Conservation (phyloP, 164 flowering plant species). For the Aristolochia contorta region DNA sequence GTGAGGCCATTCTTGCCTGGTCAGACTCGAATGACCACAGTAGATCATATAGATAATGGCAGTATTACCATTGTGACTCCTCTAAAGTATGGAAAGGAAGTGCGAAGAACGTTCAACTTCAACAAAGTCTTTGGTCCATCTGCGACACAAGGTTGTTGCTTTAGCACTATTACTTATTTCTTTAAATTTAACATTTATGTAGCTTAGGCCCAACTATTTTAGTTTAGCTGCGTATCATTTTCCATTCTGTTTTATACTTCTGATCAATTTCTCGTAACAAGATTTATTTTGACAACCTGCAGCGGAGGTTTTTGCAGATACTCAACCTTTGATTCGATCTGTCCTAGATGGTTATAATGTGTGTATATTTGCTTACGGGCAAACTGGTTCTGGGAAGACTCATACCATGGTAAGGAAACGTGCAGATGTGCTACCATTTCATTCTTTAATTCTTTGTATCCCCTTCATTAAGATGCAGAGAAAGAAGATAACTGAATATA, state of each 20-base stretch:
- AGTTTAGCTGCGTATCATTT: too few species aligned
- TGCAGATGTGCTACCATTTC: too few species aligned
- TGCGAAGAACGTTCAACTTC: constrained; percentile 64
- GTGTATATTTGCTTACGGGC: constrained; percentile 98
- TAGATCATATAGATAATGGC: constrained; percentile 77
- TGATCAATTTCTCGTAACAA: neutral
- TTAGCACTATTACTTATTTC: neutral
- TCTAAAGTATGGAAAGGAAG: constrained; percentile 69
- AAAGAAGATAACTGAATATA: too few species aligned
- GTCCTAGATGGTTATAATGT: constrained; percentile 99
- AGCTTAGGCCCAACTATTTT: too few species aligned
- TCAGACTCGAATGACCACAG: constrained; percentile 45
- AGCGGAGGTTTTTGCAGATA: constrained; percentile 94
- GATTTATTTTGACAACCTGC: constrained; percentile 10
- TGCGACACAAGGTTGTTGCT: constrained; percentile 71
- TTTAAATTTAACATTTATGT: too few species aligned
- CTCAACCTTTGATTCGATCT: constrained; percentile 84
- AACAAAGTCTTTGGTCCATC: constrained; percentile 92
- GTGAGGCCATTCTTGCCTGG: constrained; percentile 84
- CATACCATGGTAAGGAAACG: constrained; percentile 65
- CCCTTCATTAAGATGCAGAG: too few species aligned
- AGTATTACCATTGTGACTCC: constrained; percentile 51
- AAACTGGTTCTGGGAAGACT: constrained; percentile 98
- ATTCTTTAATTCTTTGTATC: too few species aligned
- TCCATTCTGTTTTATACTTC: too few species aligned